Conservation (phyloP, 1,139 yeast species). For the Pichia sp. region DNA sequence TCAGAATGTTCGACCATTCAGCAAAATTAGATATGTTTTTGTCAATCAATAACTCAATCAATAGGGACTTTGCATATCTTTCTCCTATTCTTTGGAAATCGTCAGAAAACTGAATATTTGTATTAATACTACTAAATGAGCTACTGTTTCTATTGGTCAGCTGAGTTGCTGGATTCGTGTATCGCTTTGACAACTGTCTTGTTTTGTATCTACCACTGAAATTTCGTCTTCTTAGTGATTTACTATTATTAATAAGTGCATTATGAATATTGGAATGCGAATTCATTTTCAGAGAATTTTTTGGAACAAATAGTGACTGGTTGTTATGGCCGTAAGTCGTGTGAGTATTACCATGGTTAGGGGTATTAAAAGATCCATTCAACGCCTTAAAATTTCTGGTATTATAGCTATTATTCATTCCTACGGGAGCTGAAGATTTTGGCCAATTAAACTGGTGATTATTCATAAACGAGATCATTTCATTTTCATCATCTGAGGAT, state of each 20-base stretch:
- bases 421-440: not conserved
- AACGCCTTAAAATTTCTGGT: too few relatives aligned
- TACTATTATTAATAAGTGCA: constrained; percentile 2
- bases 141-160: not conserved
- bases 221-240: constrained; percentile 8
- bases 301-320: too few relatives aligned
- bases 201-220: constrained; percentile 9
- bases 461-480: constrained; percentile 28
- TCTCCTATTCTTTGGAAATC: constrained; percentile 29
- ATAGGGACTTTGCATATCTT: constrained; percentile 34
- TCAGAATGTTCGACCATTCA: constrained; percentile 45
- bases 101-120: constrained; percentile 22
- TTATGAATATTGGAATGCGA: constrained; percentile 1
- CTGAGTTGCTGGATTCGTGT: not conserved
- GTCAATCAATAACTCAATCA: constrained; percentile 62
- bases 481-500: constrained; percentile 8
- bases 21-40: constrained; percentile 52
- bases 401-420: too few relatives aligned
- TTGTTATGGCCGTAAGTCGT: too few relatives aligned
- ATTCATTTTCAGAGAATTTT: too few relatives aligned
- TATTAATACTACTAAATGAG: too few relatives aligned
- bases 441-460: constrained; percentile 23
- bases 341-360: too few relatives aligned
- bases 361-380: too few relatives aligned
- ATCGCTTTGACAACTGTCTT: constrained; percentile 3